Conservation (phyloP, 768 basidiomycete genomes). For the Auriculariales sp. region DNA sequence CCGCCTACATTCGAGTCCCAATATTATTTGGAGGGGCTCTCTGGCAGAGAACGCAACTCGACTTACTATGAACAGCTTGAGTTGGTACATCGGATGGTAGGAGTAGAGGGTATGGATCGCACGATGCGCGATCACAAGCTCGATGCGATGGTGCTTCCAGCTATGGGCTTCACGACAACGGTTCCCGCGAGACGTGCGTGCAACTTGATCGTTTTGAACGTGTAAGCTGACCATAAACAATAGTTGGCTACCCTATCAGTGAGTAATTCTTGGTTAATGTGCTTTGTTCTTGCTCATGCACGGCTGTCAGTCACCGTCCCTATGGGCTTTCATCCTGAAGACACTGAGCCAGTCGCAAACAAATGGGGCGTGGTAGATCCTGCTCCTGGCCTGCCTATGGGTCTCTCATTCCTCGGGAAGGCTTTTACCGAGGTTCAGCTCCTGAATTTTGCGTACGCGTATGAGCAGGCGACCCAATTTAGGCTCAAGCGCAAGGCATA, state of each 20-base stretch:
- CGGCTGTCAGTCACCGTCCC: background rate
- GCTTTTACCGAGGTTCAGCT: slow-evolving; percentile 6
- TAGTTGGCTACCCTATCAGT: slow-evolving; percentile 20
- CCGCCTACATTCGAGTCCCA: slow-evolving; percentile 5
- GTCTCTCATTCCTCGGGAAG: slow-evolving; percentile 7
- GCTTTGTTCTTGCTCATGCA: background rate
- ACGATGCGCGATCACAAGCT: slow-evolving; percentile 8
- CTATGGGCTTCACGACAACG: slow-evolving; percentile 4
- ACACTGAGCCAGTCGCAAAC: slow-evolving; percentile 10
- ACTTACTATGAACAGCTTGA: slow-evolving; percentile 30
- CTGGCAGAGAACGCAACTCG: slow-evolving; percentile 14
- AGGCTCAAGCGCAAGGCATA: slow-evolving; percentile 7
- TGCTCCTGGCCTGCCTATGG: slow-evolving; percentile 8
- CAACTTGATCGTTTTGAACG: slow-evolving; percentile 16
- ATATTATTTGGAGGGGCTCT: slow-evolving; percentile 12
- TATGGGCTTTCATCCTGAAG: background rate
- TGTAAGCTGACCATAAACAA: background rate
- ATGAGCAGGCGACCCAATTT: slow-evolving; percentile 8
- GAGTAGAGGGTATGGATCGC: slow-evolving; percentile 21
- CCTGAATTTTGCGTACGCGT: slow-evolving; percentile 7
- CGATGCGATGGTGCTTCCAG: slow-evolving; percentile 8
- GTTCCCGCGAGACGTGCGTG: slow-evolving; percentile 4
- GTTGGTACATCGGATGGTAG: slow-evolving; percentile 36
- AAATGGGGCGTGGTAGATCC: background rate
- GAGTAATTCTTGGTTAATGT: slow-evolving; percentile 9